Base-by-base conservation (phyloP, 2,329 filamentous ascomycete species). In the Aspergillus pseudoviridinutans region DNA sequence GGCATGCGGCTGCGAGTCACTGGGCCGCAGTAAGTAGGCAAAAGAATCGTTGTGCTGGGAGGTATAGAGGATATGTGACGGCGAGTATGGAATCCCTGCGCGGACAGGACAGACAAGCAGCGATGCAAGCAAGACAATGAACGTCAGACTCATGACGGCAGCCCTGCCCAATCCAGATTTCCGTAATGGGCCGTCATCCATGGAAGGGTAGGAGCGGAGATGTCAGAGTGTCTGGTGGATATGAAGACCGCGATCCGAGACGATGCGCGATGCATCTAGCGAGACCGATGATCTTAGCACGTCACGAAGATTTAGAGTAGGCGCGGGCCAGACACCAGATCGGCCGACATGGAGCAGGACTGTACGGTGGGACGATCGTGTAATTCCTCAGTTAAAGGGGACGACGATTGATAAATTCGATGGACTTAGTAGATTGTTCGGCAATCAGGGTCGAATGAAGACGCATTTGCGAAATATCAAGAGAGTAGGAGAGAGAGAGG, bases 11-110 rank as follows among this genome's bases (percentile, higher is more conserved):
- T 71, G 79, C 66, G 69, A 78, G 41, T 79, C 74, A 32, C 75
- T 77, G 12, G 88, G 82, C 35, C 81, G 78, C 66, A 96, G 86
- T 62, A 93, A 80, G 72, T 94, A 96, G 58, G 86, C 86, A 32
- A 84, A 70, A 20, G 84, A 79, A 24, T 77, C 72, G 59, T 82
- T 79, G 54, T 78, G 72, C 57, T 74, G 68, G 6, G 82, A 79
- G 17, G 76, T 73, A 49, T 86, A 80, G 57, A 93, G 82, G 53
- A 95, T 82, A 29, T 84, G 85, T 0, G 91, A 91, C 2, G 91
- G 89, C 55, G 87, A 86, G 77, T 95, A 96, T 27, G 91, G 91
- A 53, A 91, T 81, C 51, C 78, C 72, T 44, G 77, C 75, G 54
- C 66, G 58, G 50, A 56, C 62, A 35, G 62, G 54, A 5, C 60